Percentiles rank a stretch among this genome's conserved stretches.
Evolutionary conservation across 1,139 yeast species (phyloP).

Genomic region (Komagataea norvegica): DNA sequence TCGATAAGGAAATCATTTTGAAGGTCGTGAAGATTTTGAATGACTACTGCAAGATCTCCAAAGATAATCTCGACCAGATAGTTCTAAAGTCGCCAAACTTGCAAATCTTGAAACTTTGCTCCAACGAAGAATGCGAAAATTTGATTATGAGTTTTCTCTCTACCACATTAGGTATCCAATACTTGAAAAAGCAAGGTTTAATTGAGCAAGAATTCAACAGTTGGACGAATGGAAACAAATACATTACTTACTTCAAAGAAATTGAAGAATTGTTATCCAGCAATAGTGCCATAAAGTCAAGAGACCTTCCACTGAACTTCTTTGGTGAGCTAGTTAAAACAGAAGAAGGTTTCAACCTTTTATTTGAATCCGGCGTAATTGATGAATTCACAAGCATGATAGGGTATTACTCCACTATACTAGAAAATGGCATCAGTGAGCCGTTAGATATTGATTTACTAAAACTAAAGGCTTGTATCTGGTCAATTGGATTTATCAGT

Average conservation of each 20-base stretch:
- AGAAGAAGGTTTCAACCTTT: slow-evolving; percentile 63
- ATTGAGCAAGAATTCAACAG: slow-evolving; percentile 53
- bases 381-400: slow-evolving; percentile 39
- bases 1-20: slow-evolving; percentile 50
- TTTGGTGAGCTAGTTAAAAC: slow-evolving; percentile 78
- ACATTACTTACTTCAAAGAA: slow-evolving; percentile 46
- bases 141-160: slow-evolving; percentile 50
- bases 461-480: slow-evolving; percentile 68
- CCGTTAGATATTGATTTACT: slow-evolving; percentile 29
- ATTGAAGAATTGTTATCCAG: slow-evolving; percentile 37
- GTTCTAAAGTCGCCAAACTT: slow-evolving; percentile 39
- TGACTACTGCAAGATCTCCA: slow-evolving; percentile 39
- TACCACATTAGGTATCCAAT: slow-evolving; percentile 51
- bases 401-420: slow-evolving; percentile 29
- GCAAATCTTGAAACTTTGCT: slow-evolving; percentile 33
- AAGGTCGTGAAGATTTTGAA: slow-evolving; percentile 52
- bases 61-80: slow-evolving; percentile 37
- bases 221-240: slow-evolving; percentile 51
- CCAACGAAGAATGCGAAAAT: slow-evolving; percentile 39
- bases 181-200: slow-evolving; percentile 46
- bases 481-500: slow-evolving; percentile 87
- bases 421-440: slow-evolving; percentile 20
- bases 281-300: slow-evolving; percentile 10
- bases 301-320: slow-evolving; percentile 57
- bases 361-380: slow-evolving; percentile 45